Evolutionary conservation across 768 basidiomycete genomes (phyloP).

Genomic region (Fomitopsis serialis): DNA sequence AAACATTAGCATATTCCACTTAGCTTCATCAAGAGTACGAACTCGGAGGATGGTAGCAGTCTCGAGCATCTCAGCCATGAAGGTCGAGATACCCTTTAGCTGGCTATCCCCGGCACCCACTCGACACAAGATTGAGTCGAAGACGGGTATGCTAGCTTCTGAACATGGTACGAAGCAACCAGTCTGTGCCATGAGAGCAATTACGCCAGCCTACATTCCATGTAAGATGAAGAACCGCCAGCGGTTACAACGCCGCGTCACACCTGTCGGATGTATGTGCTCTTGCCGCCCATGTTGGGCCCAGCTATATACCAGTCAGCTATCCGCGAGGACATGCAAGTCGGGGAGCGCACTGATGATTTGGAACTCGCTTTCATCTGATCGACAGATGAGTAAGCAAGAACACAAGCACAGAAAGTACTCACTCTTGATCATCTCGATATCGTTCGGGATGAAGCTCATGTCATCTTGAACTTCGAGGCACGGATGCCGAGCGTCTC

Average conservation of each 20-base stretch:
- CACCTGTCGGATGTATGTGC: slow-evolving; percentile 92
- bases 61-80: slow-evolving; percentile 99
- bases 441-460: slow-evolving; percentile 92
- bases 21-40: slow-evolving; percentile 14
- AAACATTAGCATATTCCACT: neutral
- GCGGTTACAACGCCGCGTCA: neutral
- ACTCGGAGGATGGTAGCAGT: slow-evolving; percentile 92
- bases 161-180: slow-evolving; percentile 95
- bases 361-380: slow-evolving; percentile 86
- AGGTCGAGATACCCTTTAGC: slow-evolving; percentile 95
- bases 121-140: slow-evolving; percentile 92
- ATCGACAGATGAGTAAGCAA: neutral
- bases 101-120: slow-evolving; percentile 98
- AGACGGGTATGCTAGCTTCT: slow-evolving; percentile 82
- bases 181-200: slow-evolving; percentile 91
- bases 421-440: slow-evolving; percentile 86
- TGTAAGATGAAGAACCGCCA: neutral
- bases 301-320: slow-evolving; percentile 50
- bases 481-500: slow-evolving; percentile 92
- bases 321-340: neutral
- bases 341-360: slow-evolving; percentile 68
- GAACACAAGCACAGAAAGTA: neutral
- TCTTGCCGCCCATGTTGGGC: slow-evolving; percentile 99
- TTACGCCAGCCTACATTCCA: slow-evolving; percentile 74
- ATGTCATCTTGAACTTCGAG: slow-evolving; percentile 95